A percentile compares a stretch with the other conserved stretches of the same genome.
These are phyloP conservation scores for Tylopilus intermedius DNA, from an alignment of 768 basidiomycete species.

Conservation along the genomic window DNA sequence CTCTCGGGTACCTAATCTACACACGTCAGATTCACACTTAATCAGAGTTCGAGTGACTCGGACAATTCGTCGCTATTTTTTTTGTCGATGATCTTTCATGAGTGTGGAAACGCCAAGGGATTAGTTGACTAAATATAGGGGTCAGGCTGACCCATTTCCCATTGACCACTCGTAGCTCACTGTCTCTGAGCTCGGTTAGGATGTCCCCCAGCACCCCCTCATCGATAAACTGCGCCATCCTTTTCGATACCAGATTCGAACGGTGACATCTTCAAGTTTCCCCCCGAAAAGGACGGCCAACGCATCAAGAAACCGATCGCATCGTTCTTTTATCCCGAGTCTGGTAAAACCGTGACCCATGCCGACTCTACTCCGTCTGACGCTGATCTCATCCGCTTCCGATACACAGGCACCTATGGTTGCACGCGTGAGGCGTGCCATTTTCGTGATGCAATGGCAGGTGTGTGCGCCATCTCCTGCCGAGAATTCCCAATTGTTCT, in stretches of 20 bases:
- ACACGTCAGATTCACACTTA: background rate
- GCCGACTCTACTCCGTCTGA: background rate
- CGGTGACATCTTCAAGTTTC: slow-evolving; percentile 56
- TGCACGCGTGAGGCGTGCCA: slow-evolving; percentile 81
- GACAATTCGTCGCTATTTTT: background rate
- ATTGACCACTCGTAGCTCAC: background rate
- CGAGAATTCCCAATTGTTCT: background rate
- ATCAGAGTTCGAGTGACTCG: background rate
- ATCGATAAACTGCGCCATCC: slow-evolving; percentile 62
- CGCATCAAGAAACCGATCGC: slow-evolving; percentile 47
- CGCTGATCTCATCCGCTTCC: background rate
- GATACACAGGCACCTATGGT: slow-evolving; percentile 54
- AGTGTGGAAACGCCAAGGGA: background rate
- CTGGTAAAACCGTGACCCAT: slow-evolving; percentile 40
- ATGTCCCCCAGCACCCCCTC: slow-evolving; percentile 46
- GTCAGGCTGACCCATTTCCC: background rate
- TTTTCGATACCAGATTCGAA: slow-evolving; percentile 62
- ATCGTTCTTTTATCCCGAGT: slow-evolving; percentile 75
- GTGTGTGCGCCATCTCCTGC: slow-evolving; percentile 33
- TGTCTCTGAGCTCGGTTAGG: background rate
- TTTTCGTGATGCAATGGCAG: slow-evolving; percentile 73
- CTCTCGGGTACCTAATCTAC: background rate
- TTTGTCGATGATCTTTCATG: background rate
- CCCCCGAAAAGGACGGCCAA: slow-evolving; percentile 46
- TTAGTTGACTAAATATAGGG: background rate